Evolutionary conservation across 2,329 filamentous ascomycete species (phyloP).

Genomic region (Monilinia fructigena): DNA sequence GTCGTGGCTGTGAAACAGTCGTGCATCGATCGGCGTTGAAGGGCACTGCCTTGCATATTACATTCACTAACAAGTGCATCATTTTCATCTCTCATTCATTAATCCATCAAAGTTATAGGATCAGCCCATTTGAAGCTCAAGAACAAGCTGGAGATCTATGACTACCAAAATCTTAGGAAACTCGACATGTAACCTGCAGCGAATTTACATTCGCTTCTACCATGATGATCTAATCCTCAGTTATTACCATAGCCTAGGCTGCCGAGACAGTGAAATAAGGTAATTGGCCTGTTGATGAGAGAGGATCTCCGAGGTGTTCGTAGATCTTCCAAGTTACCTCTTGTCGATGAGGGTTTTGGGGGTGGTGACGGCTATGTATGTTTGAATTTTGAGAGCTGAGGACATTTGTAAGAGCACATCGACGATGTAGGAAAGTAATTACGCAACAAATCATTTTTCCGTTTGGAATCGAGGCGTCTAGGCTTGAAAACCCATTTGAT

Average conservation of each 20-base stretch:
- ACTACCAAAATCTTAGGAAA: background rate
- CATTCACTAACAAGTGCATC: background rate
- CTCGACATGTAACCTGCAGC: background rate
- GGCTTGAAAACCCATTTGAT: too few relatives aligned
- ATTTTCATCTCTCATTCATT: background rate
- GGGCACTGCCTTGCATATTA: background rate
- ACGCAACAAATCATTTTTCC: too few relatives aligned
- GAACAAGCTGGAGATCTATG: background rate
- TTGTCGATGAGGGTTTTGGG: background rate
- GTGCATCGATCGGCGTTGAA: background rate
- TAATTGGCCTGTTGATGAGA: background rate
- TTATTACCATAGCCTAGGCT: background rate
- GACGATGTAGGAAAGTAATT: too few relatives aligned
- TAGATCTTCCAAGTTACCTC: background rate
- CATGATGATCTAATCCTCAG: background rate
- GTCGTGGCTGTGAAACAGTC: background rate
- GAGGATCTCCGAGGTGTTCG: rapidly evolving
- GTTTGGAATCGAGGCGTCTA: too few relatives aligned
- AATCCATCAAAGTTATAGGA: background rate
- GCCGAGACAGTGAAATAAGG: too few relatives aligned
- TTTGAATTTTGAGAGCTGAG: too few relatives aligned
- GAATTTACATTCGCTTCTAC: background rate
- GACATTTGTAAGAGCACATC: too few relatives aligned
- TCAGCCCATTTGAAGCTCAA: background rate
- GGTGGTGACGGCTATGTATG: background rate